Base-by-base conservation (phyloP, 208 protist species). In the Trypanosoma melophagium region DNA sequence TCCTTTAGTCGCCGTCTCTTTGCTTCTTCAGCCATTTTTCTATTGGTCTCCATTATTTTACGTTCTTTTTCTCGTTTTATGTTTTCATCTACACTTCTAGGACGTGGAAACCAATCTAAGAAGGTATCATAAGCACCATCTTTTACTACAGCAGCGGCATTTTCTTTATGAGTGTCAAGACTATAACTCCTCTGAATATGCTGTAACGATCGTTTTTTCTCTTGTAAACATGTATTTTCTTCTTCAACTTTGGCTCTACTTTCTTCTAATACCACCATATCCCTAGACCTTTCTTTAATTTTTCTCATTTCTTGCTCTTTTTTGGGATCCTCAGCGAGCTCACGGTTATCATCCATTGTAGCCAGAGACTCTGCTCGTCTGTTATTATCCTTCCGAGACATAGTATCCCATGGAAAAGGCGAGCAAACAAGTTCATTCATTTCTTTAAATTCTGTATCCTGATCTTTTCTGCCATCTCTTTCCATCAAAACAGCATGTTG, bases 41-140 rank as follows among this genome's bases (percentile, higher is more conserved):
- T 62, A 50, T 79, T 79, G 21, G 41, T 49, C 21, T 79, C 67
- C 60, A 68, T 65, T 28, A 79, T 25, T 68, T 64, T 57, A 10
- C 47, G 57, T 47, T 47, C 3, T 45, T 59, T 49, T n/a, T 73
- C 45, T 25, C 53, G 24, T 25, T 10, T 35, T 19, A 16, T 41
- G 3, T 17, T 13, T 2, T 40, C 49, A 47, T 64, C 40, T 12
- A 53, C 40, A 3, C 41, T 41, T 17, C 16, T 55, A 21, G 25
- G 14, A 31, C 4, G 40, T 16, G 22, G 17, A 59, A 69, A 60
- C 47, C 45, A 49, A 25, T 44, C 52, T 44, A 4, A 2, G 12
- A 0, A 35, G 3, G 16, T n/a, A 19, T 24, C 52, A 9, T 55
- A 19, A 55, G 2, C 7, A 17, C 35, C 58, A 4, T 13, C 9